Percentiles rank a stretch among this genome's conserved stretches.
Conservation (phyloP, 306 rosid species). For the Lupinus albus region DNA sequence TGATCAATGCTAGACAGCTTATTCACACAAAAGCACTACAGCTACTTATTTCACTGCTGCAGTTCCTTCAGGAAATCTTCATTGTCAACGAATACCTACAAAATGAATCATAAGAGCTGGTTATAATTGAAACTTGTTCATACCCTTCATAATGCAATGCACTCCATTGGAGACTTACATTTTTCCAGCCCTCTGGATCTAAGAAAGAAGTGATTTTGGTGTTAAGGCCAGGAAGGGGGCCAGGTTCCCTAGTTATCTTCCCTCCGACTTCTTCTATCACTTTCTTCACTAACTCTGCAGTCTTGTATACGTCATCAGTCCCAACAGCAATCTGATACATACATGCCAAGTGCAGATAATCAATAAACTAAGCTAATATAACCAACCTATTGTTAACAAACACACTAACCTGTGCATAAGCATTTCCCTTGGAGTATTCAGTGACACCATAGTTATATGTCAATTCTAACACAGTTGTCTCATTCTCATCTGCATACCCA, state of each 20-base stretch:
- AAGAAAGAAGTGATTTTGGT: constrained; percentile 76
- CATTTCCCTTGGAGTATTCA: constrained; percentile 82
- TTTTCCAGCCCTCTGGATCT: constrained; percentile 97
- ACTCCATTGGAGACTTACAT: constrained; percentile 74
- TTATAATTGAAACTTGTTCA: too few species aligned
- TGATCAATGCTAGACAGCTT: constrained; percentile 33
- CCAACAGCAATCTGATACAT: constrained; percentile 76
- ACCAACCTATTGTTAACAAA: constrained; percentile 4
- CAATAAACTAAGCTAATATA: background rate
- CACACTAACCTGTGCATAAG: constrained; percentile 77
- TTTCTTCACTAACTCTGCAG: constrained; percentile 65
- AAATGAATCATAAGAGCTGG: constrained; percentile 21
- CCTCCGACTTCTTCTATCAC: constrained; percentile 91
- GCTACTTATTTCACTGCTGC: constrained; percentile 44
- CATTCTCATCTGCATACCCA: constrained; percentile 76
- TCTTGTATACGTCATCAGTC: constrained; percentile 92
- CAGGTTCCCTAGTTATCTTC: constrained; percentile 84
- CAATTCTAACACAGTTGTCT: constrained; percentile 86
- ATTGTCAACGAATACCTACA: constrained; percentile 88
- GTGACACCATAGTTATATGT: constrained; percentile 87
- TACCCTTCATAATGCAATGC: too few species aligned
- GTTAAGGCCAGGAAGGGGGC: constrained; percentile 77
- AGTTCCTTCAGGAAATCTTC: constrained; percentile 82
- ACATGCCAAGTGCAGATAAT: constrained; percentile 32
- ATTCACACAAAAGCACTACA: constrained; percentile 38